These are phyloP conservation scores for Penicillium capsulatum DNA, from an alignment of 2,329 filamentous ascomycete species.

Conservation along the genomic window DNA sequence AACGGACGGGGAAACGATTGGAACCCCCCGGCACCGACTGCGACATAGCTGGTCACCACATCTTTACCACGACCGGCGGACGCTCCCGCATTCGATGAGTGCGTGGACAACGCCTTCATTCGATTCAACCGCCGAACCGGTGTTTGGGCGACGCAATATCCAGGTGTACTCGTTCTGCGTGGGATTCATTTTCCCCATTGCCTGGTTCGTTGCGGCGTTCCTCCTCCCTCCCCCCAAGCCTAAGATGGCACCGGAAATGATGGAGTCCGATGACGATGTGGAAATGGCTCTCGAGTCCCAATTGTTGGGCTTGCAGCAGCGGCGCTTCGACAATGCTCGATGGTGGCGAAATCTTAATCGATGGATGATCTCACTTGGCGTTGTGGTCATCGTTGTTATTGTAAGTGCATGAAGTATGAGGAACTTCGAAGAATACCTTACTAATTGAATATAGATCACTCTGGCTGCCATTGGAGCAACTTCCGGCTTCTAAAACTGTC, in stretches of 20 bases:
- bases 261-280: conserved; percentile 40
- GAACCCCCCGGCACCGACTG: conserved; percentile 43
- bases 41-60: conserved; percentile 70
- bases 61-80: conserved; percentile 59
- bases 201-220: conserved; percentile 75
- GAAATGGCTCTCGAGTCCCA: conserved; percentile 46
- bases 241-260: conserved; percentile 47
- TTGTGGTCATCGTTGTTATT: conserved; percentile 53
- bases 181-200: conserved; percentile 70
- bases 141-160: conserved; percentile 64
- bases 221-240: conserved; percentile 65
- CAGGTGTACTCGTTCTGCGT: conserved; percentile 71
- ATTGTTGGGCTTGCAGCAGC: conserved; percentile 44
- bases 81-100: conserved; percentile 51
- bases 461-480: conserved; percentile 33
- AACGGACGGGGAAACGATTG: conserved; percentile 16
- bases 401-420: conserved; percentile 39
- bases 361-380: conserved; percentile 56
- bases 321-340: conserved; percentile 55
- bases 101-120: conserved; percentile 71
- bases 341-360: conserved; percentile 64
- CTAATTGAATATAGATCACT: conserved; percentile 24
- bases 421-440: background rate
- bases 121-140: conserved; percentile 59
- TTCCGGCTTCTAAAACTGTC: conserved; percentile 27